phyloP scores from a whole-genome alignment of 805 yeast species.

The Wickerhamomyces pijperi region DNA sequence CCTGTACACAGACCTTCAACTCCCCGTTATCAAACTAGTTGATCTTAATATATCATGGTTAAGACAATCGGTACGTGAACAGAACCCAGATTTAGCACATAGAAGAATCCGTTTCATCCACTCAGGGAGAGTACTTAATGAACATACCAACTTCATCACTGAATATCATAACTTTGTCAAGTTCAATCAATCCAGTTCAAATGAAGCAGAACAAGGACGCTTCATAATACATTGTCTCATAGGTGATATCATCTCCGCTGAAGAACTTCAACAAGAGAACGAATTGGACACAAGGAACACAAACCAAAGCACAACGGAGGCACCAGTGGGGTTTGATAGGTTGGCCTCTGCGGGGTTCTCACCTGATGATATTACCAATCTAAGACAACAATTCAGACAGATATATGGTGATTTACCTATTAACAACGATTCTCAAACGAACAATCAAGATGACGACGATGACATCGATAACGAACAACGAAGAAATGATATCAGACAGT shows the following conservation, averaged over 20 bases:
- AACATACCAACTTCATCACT: slow-evolving; percentile 39
- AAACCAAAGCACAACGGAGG: slow-evolving; percentile 44
- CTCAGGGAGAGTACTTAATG: slow-evolving; percentile 55
- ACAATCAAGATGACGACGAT: slow-evolving; percentile 2
- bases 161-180: slow-evolving; percentile 29
- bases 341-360: slow-evolving; percentile 75
- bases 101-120: slow-evolving; percentile 54
- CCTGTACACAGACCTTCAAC: slow-evolving; percentile 26
- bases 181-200: slow-evolving; percentile 5
- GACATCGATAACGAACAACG: slow-evolving; percentile 27
- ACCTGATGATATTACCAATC: slow-evolving; percentile 59
- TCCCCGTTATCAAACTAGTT: slow-evolving; percentile 23
- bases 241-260: slow-evolving; percentile 49
- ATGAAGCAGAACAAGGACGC: slow-evolving; percentile 13
- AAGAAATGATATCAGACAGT: slow-evolving; percentile 42
- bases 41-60: slow-evolving; percentile 28
- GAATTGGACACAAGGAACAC: slow-evolving; percentile 43
- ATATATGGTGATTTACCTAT: slow-evolving; percentile 42
- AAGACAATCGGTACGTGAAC: slow-evolving; percentile 30
- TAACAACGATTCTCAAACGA: slow-evolving; percentile 2
- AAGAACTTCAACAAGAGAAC: slow-evolving; percentile 50
- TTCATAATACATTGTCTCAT: slow-evolving; percentile 73
- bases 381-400: slow-evolving; percentile 64
- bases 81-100: slow-evolving; percentile 16
- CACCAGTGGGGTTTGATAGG: slow-evolving; percentile 78